Base-by-base conservation (phyloP, 1,284 basidiomycete species). In the Psilocybe mexicana region DNA sequence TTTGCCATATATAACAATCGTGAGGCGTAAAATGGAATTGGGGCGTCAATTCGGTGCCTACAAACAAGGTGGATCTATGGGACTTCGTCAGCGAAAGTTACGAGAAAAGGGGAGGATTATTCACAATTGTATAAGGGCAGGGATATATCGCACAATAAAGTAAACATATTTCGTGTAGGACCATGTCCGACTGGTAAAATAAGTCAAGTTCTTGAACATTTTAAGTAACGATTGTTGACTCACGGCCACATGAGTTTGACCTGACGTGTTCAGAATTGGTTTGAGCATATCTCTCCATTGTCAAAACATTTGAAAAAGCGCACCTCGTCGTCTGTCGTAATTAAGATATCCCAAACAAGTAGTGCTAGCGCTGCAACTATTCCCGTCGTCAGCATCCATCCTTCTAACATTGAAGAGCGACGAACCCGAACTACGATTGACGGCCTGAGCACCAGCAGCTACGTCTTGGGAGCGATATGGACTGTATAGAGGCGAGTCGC, bases 301-400 rank as follows among this genome's bases (percentile, higher is more conserved):
- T 45, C 8, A 24, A 4, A 2, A 30, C 3, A 8, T 2, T 26
- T 12, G 51, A 14, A 26, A 43, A n/a, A 23, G 56, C 69, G 42
- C 47, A 77, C 75, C 67, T 79, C 77, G 14, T 73, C 74, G 33
- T 58, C 57, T 51, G 75, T 62, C 8, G 76, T 77, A 23, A 77
- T 73, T n/a, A 76, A 46, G 35, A 77, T 71, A 54, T 79, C 76
- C 72, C 74, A 79, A 23, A 71, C 58, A 14, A 78, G 67, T 51
- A 78, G 73, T 2, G 73, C 63, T 48, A 78, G 67, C 23, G 77
- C 69, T 14, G 76, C 76, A 26, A 74, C 76, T 79, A 57, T 8
- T 44, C 45, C 8, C 11, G 42, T 43, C 28, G 43, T 44, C 23
- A 53, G 42, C 42, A 52, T 11, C n/a, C 23, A 30, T 28, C 12